Percentiles rank a stretch among this genome's conserved stretches.
phyloP scores from a whole-genome alignment of 2,329 filamentous ascomycete genomes.

The Trichoderma hamatum region DNA sequence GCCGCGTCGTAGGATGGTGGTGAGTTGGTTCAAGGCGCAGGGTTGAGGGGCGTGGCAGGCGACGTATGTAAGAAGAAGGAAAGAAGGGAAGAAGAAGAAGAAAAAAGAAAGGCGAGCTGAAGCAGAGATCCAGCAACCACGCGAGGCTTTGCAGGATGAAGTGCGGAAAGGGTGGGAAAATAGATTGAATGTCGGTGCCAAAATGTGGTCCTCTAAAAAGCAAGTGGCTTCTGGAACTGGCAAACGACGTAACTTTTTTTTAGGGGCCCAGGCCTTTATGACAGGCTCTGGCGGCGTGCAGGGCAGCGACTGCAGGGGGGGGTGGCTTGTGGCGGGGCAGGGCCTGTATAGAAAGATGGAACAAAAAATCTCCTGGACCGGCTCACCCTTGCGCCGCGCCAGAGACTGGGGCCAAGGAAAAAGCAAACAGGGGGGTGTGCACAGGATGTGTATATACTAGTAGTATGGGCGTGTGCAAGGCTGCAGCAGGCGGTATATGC shows the following conservation, averaged over 20 bases:
- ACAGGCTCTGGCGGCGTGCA: conserved; percentile 25
- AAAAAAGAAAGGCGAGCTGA: conserved; percentile 33
- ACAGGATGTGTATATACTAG: background rate
- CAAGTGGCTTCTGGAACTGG: conserved; percentile 26
- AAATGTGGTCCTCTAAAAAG: conserved; percentile 23
- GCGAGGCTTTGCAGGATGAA: conserved; percentile 27
- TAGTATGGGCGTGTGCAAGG: background rate
- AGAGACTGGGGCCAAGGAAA: conserved; percentile 23
- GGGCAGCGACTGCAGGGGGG: conserved; percentile 18
- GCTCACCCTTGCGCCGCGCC: conserved; percentile 30
- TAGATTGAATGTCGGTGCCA: conserved; percentile 20
- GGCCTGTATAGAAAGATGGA: conserved; percentile 22
- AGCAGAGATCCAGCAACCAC: conserved; percentile 17
- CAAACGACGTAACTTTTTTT: conserved; percentile 31
- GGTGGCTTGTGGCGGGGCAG: conserved; percentile 5
- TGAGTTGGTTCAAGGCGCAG: conserved; percentile 24
- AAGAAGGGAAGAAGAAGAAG: conserved; percentile 25
- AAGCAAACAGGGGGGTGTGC: conserved; percentile 25
- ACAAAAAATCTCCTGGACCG: conserved; percentile 30
- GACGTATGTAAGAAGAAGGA: conserved; percentile 24
- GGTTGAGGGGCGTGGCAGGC: background rate
- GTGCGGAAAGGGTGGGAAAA: conserved; percentile 22
- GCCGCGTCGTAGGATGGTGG: conserved; percentile 29
- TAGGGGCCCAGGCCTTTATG: conserved; percentile 31
- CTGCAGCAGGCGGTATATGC: background rate